Conservation (phyloP, 192 early-diverging fungal genomes). For the Linnemannia schmuckeri region DNA sequence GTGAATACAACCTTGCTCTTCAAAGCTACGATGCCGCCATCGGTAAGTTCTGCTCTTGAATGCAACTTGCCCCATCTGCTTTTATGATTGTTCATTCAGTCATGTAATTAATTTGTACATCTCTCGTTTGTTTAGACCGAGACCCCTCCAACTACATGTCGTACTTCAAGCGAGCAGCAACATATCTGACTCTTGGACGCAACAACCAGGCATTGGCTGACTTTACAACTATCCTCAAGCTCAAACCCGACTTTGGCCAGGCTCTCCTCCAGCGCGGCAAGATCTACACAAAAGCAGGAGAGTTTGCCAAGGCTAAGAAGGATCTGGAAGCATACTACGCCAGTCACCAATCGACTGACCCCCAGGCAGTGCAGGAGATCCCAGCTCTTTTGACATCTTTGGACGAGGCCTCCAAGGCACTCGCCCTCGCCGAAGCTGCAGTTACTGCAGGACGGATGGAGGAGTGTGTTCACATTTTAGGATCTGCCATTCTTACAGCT, state of each 20-base stretch:
- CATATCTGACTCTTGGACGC: constrained; percentile 82
- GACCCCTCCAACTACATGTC: constrained; percentile 89
- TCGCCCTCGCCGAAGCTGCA: constrained; percentile 56
- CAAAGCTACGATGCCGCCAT: constrained; percentile 75
- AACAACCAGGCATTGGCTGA: constrained; percentile 82
- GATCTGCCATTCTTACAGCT: constrained; percentile 66
- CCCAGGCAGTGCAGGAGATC: constrained; percentile 42
- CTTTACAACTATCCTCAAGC: constrained; percentile 81
- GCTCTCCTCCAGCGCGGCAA: constrained; percentile 82
- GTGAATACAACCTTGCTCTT: constrained; percentile 71
- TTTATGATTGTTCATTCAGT: neutral
- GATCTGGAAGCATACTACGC: constrained; percentile 69
- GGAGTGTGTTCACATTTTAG: constrained; percentile 66
- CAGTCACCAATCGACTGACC: constrained; percentile 48
- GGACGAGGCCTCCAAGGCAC: constrained; percentile 58
- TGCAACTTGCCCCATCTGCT: neutral
- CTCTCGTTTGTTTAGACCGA: constrained; percentile 48
- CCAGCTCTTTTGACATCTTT: constrained; percentile 52
- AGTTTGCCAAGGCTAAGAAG: constrained; percentile 68
- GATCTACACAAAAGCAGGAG: constrained; percentile 76
- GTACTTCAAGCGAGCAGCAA: constrained; percentile 90
- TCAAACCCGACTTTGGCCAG: constrained; percentile 86
- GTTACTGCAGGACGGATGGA: constrained; percentile 60
- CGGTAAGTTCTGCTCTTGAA: constrained; percentile 48
- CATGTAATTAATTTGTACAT: neutral